Evolutionary conservation across 2,329 filamentous ascomycete species (phyloP), one percentile per base, ranked within the genome.

Genomic region (Trichophyton verrucosum): DNA sequence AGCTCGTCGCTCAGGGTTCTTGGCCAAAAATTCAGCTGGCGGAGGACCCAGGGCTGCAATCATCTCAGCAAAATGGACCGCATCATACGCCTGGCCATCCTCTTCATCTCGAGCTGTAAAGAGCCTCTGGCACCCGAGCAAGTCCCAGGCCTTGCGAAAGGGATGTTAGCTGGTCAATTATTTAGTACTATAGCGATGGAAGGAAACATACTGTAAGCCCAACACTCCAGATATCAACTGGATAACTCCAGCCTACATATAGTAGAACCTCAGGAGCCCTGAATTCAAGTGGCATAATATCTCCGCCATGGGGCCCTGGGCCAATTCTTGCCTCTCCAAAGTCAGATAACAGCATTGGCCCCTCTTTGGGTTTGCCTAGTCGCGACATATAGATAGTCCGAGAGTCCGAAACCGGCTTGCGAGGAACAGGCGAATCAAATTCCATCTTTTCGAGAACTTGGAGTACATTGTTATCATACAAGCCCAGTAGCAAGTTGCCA

Each of bases 51-150:
- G 68, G 0, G 78, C 62, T 2, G 68, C 71, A 36, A 77, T 72
- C 0, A 80, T 71, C 61, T 80, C 73, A 0, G 78, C 75, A 9
- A 80, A 70, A 65, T 78, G 76, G 0, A 74, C 69, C 27, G 72
- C 73, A 13, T 72, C 68, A 51, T 78, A 78, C n/a, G 40, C 40
- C 20, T 74, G 60, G 17, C 64, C 58, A 60, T 75, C 70, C 0
- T 70, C 68, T 38, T 77, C 74, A 0, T 68, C 44, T 36, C 49
- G 38, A n/a, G 73, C 68, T 11, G 68, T 68, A 62, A 79, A 81
- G 17, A 80, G 65, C 40, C 69, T 71, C 0, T 66, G 65, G 3
- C 74, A 71, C 65, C 78, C 72, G 33, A 78, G 77, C 1, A 80
- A 51, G 57, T 79, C 74, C 77, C 77, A 80, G 3, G 76, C 71